phyloP scores from a whole-genome alignment of 2,329 filamentous ascomycete genomes.

The Aspergillus phoenicis region DNA sequence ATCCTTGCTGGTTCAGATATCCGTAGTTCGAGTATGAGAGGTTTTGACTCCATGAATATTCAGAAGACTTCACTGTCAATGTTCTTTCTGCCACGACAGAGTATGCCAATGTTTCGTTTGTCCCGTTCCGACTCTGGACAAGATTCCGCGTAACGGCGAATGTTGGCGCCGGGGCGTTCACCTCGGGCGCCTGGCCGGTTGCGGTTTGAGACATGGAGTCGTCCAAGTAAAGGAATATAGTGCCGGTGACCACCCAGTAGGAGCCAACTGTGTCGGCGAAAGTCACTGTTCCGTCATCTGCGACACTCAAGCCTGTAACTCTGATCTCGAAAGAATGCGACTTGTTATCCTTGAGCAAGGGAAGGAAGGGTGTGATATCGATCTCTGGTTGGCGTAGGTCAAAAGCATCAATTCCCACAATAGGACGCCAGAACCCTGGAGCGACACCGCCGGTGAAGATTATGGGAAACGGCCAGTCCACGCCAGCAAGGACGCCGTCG shows the following conservation, averaged over 20 bases:
- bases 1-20: constrained; percentile 56
- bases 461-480: constrained; percentile 79
- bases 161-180: constrained; percentile 45
- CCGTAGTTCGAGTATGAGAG: constrained; percentile 61
- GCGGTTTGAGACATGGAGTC: constrained; percentile 26
- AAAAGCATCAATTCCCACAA: constrained; percentile 77
- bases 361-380: constrained; percentile 76
- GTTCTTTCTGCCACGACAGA: constrained; percentile 58
- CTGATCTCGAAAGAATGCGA: constrained; percentile 69
- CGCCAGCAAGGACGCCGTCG: constrained; percentile 71
- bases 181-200: constrained; percentile 28
- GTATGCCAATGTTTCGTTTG: constrained; percentile 64
- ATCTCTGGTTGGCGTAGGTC: constrained; percentile 79
- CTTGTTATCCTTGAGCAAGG: constrained; percentile 66
- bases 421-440: constrained; percentile 74
- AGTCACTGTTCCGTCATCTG: constrained; percentile 50
- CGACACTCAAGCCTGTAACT: constrained; percentile 66
- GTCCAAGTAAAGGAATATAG: constrained; percentile 77
- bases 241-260: constrained; percentile 76
- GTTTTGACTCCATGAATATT: constrained; percentile 60
- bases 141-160: constrained; percentile 51
- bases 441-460: constrained; percentile 82
- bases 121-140: constrained; percentile 46
- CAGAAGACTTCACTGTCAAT: constrained; percentile 56
- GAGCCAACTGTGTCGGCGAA: constrained; percentile 61